Evolutionary conservation across 176 grass and related monocot genomes (phyloP).

Genomic region (Panicum miliaceum): DNA sequence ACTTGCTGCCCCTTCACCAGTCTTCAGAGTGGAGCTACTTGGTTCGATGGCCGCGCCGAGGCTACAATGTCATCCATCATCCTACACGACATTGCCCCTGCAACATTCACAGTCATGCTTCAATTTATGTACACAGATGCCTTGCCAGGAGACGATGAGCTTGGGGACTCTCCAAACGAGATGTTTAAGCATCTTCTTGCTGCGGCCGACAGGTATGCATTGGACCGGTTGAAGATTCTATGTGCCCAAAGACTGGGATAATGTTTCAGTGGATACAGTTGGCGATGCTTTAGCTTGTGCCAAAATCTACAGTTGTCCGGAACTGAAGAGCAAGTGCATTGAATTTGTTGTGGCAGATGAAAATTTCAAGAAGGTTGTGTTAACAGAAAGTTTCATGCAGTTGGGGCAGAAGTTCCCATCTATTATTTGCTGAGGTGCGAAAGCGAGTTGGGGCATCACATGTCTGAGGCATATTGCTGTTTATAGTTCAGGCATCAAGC

Average conservation of each 20-base stretch:
- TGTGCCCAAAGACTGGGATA: constrained; percentile 48
- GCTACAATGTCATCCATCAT: constrained; percentile 17
- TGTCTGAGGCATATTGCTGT: not conserved
- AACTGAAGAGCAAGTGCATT: constrained; percentile 51
- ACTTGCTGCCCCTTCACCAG: constrained; percentile 36
- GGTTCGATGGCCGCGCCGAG: constrained; percentile 40
- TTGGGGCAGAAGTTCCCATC: constrained; percentile 35
- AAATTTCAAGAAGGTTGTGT: constrained; percentile 37
- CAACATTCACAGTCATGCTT: constrained; percentile 43
- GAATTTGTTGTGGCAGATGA: constrained; percentile 48
- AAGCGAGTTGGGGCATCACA: not conserved
- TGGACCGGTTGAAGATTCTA: constrained; percentile 48
- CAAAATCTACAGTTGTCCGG: constrained; percentile 39
- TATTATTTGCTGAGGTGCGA: constrained; percentile 34
- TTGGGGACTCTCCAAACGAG: not conserved
- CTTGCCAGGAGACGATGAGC: constrained; percentile 3
- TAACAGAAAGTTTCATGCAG: constrained; percentile 22
- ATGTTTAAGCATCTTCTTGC: not conserved
- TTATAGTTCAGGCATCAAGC: not conserved
- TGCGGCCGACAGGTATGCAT: constrained; percentile 50
- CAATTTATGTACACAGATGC: constrained; percentile 54
- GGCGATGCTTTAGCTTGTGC: constrained; percentile 37
- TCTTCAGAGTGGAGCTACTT: constrained; percentile 36
- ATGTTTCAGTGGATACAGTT: constrained; percentile 47
- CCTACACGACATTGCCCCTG: constrained; percentile 27